Conservation (phyloP, 2,329 filamentous ascomycete genomes). For the Orbilia blumenaviensis region DNA sequence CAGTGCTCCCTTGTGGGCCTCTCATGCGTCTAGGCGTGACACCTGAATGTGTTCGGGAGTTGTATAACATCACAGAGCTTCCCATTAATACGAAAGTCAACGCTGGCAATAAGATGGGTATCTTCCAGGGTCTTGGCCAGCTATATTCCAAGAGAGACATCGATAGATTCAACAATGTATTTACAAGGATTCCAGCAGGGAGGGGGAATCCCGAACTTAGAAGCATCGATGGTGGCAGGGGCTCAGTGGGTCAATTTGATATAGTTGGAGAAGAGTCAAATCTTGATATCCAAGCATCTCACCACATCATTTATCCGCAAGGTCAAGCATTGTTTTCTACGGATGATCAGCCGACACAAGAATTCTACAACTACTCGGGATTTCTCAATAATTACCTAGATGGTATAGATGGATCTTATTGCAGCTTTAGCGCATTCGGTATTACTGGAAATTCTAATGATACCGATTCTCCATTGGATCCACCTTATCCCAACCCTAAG, state of each 20-base stretch:
- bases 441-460: constrained; percentile 63
- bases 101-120: constrained; percentile 62
- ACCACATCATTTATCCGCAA: constrained; percentile 67
- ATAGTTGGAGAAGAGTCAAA: constrained; percentile 62
- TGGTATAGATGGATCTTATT: constrained; percentile 67
- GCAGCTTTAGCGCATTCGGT: constrained; percentile 65
- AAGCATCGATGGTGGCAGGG: constrained; percentile 61
- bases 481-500: constrained; percentile 65
- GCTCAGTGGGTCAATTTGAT: constrained; percentile 54
- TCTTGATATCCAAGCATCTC: constrained; percentile 65
- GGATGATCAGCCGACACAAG: constrained; percentile 61
- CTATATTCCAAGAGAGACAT: constrained; percentile 63
- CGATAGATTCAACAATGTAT: constrained; percentile 60
- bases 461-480: constrained; percentile 63
- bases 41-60: constrained; percentile 58
- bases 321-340: constrained; percentile 64
- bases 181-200: constrained; percentile 61
- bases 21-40: constrained; percentile 56
- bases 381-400: constrained; percentile 65
- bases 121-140: constrained; percentile 62
- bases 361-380: constrained; percentile 58
- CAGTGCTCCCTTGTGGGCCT: neutral
- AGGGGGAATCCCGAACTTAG: constrained; percentile 60
- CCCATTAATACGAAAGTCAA: constrained; percentile 59
- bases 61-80: constrained; percentile 60